Conservation (phyloP, 441 rosid genomes). For the Populus hybrid region DNA sequence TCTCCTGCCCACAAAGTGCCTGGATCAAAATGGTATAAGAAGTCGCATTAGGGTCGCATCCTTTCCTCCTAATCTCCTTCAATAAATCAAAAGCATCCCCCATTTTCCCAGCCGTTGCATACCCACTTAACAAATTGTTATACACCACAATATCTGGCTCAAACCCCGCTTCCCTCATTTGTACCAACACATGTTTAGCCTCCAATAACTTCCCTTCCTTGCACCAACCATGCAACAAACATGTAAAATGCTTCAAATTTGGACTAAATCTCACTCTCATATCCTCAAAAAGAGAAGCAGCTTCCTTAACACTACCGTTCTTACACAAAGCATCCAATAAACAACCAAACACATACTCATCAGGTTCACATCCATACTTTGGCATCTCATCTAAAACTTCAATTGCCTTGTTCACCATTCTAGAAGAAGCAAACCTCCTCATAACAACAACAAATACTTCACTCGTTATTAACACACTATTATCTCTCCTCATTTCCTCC, state of each 20-base stretch:
- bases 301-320: slow-evolving; percentile 77
- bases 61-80: slow-evolving; percentile 73
- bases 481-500: slow-evolving; percentile 70
- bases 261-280: slow-evolving; percentile 58
- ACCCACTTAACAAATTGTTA: slow-evolving; percentile 76
- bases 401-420: slow-evolving; percentile 75
- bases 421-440: slow-evolving; percentile 81
- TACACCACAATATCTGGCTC: slow-evolving; percentile 82
- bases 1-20: slow-evolving; percentile 62
- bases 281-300: slow-evolving; percentile 71
- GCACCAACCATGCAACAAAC: slow-evolving; percentile 90
- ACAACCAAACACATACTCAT: slow-evolving; percentile 68
- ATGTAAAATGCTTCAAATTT: slow-evolving; percentile 62
- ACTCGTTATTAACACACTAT: slow-evolving; percentile 55
- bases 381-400: slow-evolving; percentile 93
- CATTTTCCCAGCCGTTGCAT: slow-evolving; percentile 65
- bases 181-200: slow-evolving; percentile 74
- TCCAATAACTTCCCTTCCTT: slow-evolving; percentile 78
- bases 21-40: slow-evolving; percentile 86
- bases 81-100: slow-evolving; percentile 69
- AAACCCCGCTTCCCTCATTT: slow-evolving; percentile 75
- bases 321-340: slow-evolving; percentile 81
- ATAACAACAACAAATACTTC: slow-evolving; percentile 71
- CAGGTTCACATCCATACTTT: slow-evolving; percentile 74
- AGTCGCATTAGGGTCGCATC: slow-evolving; percentile 60